A percentile compares a stretch with the other conserved stretches of the same genome.
Conservation (phyloP, 1,139 yeast genomes). For the Kodamaea fungicola region DNA sequence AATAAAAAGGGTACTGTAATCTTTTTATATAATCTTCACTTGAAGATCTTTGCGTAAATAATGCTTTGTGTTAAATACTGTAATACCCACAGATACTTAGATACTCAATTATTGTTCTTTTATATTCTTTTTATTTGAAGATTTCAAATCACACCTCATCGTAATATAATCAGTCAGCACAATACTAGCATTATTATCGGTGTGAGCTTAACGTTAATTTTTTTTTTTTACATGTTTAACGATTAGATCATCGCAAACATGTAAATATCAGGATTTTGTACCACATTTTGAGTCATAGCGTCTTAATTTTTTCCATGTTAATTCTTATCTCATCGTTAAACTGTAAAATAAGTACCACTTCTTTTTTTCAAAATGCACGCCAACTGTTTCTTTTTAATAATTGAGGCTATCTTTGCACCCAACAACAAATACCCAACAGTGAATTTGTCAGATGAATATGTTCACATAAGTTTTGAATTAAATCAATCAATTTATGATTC, state of each 20-base stretch:
- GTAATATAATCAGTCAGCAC: no score
- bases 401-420: not conserved
- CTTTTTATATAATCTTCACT: no score
- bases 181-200: no score
- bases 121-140: no score
- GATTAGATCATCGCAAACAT: slow-evolving; percentile 4
- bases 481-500: no score
- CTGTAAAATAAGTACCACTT: slow-evolving; percentile 4
- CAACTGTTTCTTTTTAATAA: not conserved
- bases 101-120: no score
- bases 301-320: slow-evolving; percentile 5
- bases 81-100: no score
- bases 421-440: not conserved
- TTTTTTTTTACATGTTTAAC: slow-evolving; percentile 4
- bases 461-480: no score
- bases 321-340: slow-evolving; percentile 6
- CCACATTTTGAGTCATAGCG: not conserved
- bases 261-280: slow-evolving; percentile 2
- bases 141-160: no score
- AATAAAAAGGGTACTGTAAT: no score
- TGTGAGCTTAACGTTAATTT: not conserved
- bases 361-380: not conserved
- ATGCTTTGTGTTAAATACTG: no score
- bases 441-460: not conserved
- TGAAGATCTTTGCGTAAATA: no score